Percentiles rank a stretch among this genome's conserved stretches.
phyloP scores from a whole-genome alignment of 1,139 yeast species.

The Pichia inconspicua region DNA sequence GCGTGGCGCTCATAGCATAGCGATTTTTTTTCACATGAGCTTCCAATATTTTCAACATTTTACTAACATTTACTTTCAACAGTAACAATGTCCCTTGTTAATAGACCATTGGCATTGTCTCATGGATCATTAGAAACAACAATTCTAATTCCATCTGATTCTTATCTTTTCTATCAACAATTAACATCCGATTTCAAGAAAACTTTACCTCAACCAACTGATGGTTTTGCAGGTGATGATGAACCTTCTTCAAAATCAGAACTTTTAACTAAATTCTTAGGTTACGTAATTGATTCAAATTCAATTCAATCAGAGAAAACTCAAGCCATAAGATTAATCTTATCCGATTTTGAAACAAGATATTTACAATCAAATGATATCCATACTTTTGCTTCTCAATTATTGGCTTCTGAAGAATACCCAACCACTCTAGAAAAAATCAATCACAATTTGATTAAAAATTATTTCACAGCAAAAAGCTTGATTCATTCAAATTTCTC shows the following conservation, averaged over 20 bases:
- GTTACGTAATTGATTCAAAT: slow-evolving; percentile 51
- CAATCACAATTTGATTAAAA: slow-evolving; percentile 59
- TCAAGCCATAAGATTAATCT: slow-evolving; percentile 60
- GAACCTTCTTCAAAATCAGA: slow-evolving; percentile 90
- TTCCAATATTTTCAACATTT: background rate
- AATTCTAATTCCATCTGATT: slow-evolving; percentile 73
- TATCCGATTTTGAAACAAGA: slow-evolving; percentile 77
- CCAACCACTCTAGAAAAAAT: slow-evolving; percentile 68
- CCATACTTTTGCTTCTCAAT: slow-evolving; percentile 76
- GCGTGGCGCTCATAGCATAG: too few species aligned
- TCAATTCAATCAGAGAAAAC: slow-evolving; percentile 27
- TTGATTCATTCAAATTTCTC: slow-evolving; percentile 20
- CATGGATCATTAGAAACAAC: slow-evolving; percentile 89
- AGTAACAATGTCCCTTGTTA: slow-evolving; percentile 18
- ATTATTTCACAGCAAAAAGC: slow-evolving; percentile 44
- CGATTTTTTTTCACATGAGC: background rate
- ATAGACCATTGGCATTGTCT: slow-evolving; percentile 69
- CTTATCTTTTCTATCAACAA: slow-evolving; percentile 76
- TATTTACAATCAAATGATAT: slow-evolving; percentile 74
- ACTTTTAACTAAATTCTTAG: slow-evolving; percentile 75
- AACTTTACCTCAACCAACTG: slow-evolving; percentile 73
- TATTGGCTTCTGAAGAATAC: slow-evolving; percentile 45
- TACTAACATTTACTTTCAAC: background rate
- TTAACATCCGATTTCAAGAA: slow-evolving; percentile 79
- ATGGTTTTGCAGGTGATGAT: slow-evolving; percentile 76